A percentile compares a stretch with the other conserved stretches of the same genome.
Evolutionary conservation across 2,329 filamentous ascomycete species (phyloP).

Genomic region (Pseudogymnoascus sp.): DNA sequence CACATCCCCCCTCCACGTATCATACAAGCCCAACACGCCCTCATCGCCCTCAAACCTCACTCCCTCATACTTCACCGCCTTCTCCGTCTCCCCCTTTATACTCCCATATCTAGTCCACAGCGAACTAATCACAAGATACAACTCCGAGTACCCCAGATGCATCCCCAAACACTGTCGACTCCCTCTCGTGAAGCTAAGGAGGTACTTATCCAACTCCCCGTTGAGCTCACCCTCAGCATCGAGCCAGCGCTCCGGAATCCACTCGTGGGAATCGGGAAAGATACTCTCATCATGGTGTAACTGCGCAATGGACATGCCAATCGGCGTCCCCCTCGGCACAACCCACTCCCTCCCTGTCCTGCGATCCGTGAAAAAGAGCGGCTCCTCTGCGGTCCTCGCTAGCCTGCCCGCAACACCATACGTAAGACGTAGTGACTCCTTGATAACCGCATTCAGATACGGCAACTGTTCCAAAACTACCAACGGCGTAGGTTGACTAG

Average conservation of each 20-base stretch:
- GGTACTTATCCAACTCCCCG: slow-evolving; percentile 30
- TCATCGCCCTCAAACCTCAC: slow-evolving; percentile 17
- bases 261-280: slow-evolving; percentile 34
- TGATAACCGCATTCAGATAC: slow-evolving; percentile 29
- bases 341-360: slow-evolving; percentile 13
- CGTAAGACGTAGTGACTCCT: slow-evolving; percentile 29
- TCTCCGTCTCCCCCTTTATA: not conserved
- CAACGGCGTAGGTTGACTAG: slow-evolving; percentile 11
- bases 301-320: slow-evolving; percentile 34
- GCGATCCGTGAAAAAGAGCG: slow-evolving; percentile 15
- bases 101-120: slow-evolving; percentile 18
- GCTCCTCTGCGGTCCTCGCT: slow-evolving; percentile 22
- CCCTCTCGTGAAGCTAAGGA: slow-evolving; percentile 38
- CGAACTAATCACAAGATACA: slow-evolving; percentile 17
- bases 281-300: slow-evolving; percentile 34
- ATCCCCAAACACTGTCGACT: slow-evolving; percentile 36
- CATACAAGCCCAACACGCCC: slow-evolving; percentile 22
- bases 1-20: slow-evolving; percentile 23
- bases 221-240: slow-evolving; percentile 19
- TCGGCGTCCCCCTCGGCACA: slow-evolving; percentile 28
- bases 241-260: slow-evolving; percentile 36
- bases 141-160: slow-evolving; percentile 19
- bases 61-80: slow-evolving; percentile 10
- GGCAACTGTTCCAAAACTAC: slow-evolving; percentile 23
- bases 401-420: slow-evolving; percentile 28